Percentiles rank a stretch among this genome's conserved stretches.
phyloP scores from a whole-genome alignment of 352 stramenopile species.

The Globisporangium mamillatum region DNA sequence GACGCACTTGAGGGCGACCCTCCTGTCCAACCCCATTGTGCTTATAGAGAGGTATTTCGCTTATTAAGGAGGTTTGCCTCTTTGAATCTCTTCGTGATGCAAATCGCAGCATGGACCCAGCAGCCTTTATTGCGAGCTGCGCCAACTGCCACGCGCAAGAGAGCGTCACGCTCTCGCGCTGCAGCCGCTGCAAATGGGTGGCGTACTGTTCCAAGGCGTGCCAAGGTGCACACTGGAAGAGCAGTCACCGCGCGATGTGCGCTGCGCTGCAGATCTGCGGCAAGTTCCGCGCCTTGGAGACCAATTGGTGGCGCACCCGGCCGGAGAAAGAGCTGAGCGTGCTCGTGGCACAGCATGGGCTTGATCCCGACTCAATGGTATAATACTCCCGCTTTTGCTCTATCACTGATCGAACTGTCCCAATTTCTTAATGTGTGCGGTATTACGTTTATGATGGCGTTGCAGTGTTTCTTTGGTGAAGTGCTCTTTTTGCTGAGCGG shows the following conservation, averaged over 20 bases:
- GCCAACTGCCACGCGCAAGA: slow-evolving; percentile 17
- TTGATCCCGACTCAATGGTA: slow-evolving; percentile 53
- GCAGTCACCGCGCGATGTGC: slow-evolving; percentile 36
- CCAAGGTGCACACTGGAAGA: slow-evolving; percentile 49
- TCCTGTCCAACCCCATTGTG: neutral
- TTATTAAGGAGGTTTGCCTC: neutral
- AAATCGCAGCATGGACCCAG: neutral
- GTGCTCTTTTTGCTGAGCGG: slow-evolving; percentile 60
- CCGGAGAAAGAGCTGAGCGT: slow-evolving; percentile 23
- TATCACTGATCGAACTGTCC: too few relatives aligned
- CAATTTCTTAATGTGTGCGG: neutral
- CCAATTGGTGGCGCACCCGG: slow-evolving; percentile 29
- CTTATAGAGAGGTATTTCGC: neutral
- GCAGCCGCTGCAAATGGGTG: slow-evolving; percentile 49
- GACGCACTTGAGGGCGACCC: neutral
- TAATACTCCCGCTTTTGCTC: too few relatives aligned
- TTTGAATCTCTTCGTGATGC: neutral
- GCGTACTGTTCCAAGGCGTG: slow-evolving; percentile 64
- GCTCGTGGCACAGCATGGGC: slow-evolving; percentile 24
- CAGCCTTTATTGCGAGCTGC: slow-evolving; percentile 2
- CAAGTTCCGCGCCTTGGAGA: slow-evolving; percentile 31
- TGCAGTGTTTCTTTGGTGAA: slow-evolving; percentile 65
- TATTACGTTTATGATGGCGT: slow-evolving; percentile 1
- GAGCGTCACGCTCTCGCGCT: slow-evolving; percentile 30
- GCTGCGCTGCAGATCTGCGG: slow-evolving; percentile 20